phyloP scores from a whole-genome alignment of 768 basidiomycete genomes.

The Amanita pallidorosea region DNA sequence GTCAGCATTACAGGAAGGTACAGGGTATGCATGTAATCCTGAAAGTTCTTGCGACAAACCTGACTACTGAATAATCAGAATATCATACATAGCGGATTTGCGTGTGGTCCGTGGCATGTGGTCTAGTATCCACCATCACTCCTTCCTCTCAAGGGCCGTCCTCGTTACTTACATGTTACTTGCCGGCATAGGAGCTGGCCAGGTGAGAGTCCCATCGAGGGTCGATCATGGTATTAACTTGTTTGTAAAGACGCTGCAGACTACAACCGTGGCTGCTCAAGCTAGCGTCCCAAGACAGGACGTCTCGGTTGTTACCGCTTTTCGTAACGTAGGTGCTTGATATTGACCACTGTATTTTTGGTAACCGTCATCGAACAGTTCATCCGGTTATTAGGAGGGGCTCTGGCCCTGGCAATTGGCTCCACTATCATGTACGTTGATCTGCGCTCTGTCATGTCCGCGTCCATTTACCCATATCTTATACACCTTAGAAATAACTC shows the following conservation, averaged over 20 bases:
- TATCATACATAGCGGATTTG: constrained; percentile 54
- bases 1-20: constrained; percentile 60
- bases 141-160: constrained; percentile 33
- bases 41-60: not conserved
- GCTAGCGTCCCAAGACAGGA: constrained; percentile 60
- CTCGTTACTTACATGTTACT: constrained; percentile 54
- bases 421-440: constrained; percentile 39
- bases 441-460: not conserved
- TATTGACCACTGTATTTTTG: not conserved
- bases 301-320: constrained; percentile 69
- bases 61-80: constrained; percentile 21
- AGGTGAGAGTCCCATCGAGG: constrained; percentile 21
- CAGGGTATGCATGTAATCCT: constrained; percentile 21
- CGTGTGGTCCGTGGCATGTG: constrained; percentile 58
- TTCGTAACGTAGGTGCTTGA: constrained; percentile 37
- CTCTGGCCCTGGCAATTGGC: constrained; percentile 52
- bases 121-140: constrained; percentile 55
- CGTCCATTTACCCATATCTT: too few species aligned
- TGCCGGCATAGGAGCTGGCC: constrained; percentile 50
- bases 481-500: constrained; percentile 18
- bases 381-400: constrained; percentile 59
- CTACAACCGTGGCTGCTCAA: constrained; percentile 63
- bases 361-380: constrained; percentile 29
- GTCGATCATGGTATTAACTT: constrained; percentile 1
- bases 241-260: constrained; percentile 38